phyloP scores from a whole-genome alignment of 371 early-diverging fungal species.

The Smittium culicis region DNA sequence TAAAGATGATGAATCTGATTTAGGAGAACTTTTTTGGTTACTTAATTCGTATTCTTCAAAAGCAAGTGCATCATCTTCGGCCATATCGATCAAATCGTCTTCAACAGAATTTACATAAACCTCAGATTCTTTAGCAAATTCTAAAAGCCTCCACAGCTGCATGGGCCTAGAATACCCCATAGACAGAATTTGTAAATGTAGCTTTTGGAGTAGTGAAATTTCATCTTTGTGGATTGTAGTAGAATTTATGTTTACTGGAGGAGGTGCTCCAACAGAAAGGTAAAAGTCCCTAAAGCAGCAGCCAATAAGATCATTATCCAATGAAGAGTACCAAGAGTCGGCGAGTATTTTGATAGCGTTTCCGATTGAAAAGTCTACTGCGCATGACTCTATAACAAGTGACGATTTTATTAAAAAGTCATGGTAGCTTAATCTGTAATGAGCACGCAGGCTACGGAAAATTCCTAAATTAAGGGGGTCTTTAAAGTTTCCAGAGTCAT shows the following conservation, averaged over 20 bases:
- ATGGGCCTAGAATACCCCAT: constrained; percentile 5
- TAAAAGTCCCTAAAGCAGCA: constrained; percentile 10
- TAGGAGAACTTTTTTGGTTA: neutral
- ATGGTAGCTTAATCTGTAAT: neutral
- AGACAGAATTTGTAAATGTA: neutral
- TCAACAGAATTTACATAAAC: neutral
- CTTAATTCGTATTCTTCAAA: constrained; percentile 5
- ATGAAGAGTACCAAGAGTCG: neutral
- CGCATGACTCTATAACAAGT: neutral
- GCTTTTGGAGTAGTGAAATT: constrained; percentile 1
- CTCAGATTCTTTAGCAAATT: neutral
- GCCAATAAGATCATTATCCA: neutral
- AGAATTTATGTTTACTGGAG: neutral
- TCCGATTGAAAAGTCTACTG: neutral
- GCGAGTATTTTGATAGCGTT: neutral
- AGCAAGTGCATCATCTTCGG: constrained; percentile 10
- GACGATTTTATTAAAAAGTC: neutral
- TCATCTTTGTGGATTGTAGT: neutral
- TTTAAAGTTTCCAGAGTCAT: neutral
- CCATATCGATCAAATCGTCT: constrained; percentile 8
- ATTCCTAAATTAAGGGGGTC: constrained; percentile 3
- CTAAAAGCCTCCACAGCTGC: constrained; percentile 1
- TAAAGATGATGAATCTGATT: neutral
- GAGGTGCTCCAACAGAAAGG: neutral
- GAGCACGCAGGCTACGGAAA: neutral